Evolutionary conservation across 305 asterid species (phyloP).

Genomic region (Fraxinus xanthoxyloides): DNA sequence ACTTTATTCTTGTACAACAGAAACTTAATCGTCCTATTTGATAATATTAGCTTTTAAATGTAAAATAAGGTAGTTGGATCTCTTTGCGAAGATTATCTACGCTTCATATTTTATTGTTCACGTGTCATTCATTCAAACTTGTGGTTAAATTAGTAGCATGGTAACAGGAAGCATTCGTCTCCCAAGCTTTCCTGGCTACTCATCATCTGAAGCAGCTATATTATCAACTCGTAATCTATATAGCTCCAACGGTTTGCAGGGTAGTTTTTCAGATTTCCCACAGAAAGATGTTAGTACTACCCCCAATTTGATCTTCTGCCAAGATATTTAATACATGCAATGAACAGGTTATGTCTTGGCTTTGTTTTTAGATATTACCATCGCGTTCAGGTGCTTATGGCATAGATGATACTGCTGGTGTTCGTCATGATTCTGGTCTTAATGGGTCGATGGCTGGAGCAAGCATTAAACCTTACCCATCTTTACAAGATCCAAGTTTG

Average conservation of each 20-base stretch:
- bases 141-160: slow-evolving; percentile 19
- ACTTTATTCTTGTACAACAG: neutral
- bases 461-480: slow-evolving; percentile 41
- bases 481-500: slow-evolving; percentile 50
- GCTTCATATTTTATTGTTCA: neutral
- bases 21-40: neutral
- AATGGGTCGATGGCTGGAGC: slow-evolving; percentile 41
- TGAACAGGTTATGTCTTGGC: neutral
- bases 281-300: slow-evolving; percentile 48
- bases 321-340: slow-evolving; percentile 8
- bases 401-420: slow-evolving; percentile 29
- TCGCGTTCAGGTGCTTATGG: slow-evolving; percentile 42
- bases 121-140: neutral
- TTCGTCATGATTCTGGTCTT: slow-evolving; percentile 40
- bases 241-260: slow-evolving; percentile 38
- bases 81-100: neutral
- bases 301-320: slow-evolving; percentile 10
- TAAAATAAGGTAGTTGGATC: neutral
- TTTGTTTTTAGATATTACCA: slow-evolving; percentile 40
- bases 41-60: neutral
- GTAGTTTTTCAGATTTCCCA: slow-evolving; percentile 37
- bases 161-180: slow-evolving; percentile 41
- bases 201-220: slow-evolving; percentile 49
- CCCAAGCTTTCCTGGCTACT: slow-evolving; percentile 50
- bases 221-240: slow-evolving; percentile 34